A percentile compares a stretch with the other conserved stretches of the same genome.
These are phyloP conservation scores for Piper betle DNA, from an alignment of 164 flowering plant species.

Conservation along the genomic window DNA sequence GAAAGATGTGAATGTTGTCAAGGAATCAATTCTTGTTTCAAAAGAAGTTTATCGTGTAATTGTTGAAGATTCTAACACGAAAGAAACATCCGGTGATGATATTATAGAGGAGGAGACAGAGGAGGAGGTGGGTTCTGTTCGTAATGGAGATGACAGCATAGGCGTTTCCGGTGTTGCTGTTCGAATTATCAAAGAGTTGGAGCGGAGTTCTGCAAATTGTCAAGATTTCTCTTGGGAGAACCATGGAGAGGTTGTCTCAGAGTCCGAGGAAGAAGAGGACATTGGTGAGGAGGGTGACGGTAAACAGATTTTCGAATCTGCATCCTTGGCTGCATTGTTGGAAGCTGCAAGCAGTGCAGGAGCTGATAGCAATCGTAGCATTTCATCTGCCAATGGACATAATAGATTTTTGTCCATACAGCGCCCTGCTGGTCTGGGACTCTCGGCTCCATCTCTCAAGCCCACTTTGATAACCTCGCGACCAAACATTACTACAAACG, in stretches of 20 bases:
- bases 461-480: slow-evolving; percentile 46
- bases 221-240: slow-evolving; percentile 30
- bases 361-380: slow-evolving; percentile 18
- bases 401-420: slow-evolving; percentile 63
- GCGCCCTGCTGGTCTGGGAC: slow-evolving; percentile 88
- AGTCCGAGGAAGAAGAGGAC: slow-evolving; percentile 84
- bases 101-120: slow-evolving; percentile 10
- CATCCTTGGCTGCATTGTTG: slow-evolving; percentile 80
- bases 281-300: slow-evolving; percentile 76
- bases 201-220: slow-evolving; percentile 35
- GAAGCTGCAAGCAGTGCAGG: slow-evolving; percentile 50
- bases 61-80: neutral
- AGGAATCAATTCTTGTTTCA: slow-evolving; percentile 1
- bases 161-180: slow-evolving; percentile 56
- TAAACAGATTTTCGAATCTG: slow-evolving; percentile 72
- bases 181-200: slow-evolving; percentile 62
- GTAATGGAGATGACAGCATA: slow-evolving; percentile 44
- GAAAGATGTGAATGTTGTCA: slow-evolving; percentile 7
- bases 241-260: slow-evolving; percentile 77
- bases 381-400: slow-evolving; percentile 62
- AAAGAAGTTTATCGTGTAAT: neutral
- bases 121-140: slow-evolving; percentile 28
- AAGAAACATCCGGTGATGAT: neutral
- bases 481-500: slow-evolving; percentile 28
- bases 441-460: slow-evolving; percentile 45